Percentiles rank a stretch among this genome's conserved stretches.
Conservation (phyloP, 2,329 filamentous ascomycete species). For the Cladosporium sp. region DNA sequence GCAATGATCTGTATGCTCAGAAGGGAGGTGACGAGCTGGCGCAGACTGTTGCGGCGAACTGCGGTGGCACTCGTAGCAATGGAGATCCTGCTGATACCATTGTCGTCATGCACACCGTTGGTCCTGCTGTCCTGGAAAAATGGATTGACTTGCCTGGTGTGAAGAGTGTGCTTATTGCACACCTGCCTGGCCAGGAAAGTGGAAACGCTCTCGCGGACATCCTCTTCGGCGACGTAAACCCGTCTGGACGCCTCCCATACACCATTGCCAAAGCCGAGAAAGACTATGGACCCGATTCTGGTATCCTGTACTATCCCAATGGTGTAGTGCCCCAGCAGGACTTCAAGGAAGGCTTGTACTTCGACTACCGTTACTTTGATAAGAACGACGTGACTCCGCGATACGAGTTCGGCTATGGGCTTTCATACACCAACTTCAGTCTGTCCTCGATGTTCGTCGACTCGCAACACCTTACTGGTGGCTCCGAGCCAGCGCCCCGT, state of each 20-base stretch:
- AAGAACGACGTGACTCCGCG: constrained; percentile 71
- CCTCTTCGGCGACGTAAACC: constrained; percentile 75
- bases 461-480: constrained; percentile 36
- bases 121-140: constrained; percentile 75
- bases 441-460: constrained; percentile 58
- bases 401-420: constrained; percentile 83
- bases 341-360: constrained; percentile 79
- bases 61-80: constrained; percentile 56
- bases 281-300: constrained; percentile 74
- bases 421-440: constrained; percentile 77
- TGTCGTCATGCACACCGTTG: constrained; percentile 85
- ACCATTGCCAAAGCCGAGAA: constrained; percentile 74
- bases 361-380: constrained; percentile 91
- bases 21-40: constrained; percentile 78
- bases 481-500: constrained; percentile 41
- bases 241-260: constrained; percentile 82
- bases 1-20: constrained; percentile 74
- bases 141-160: constrained; percentile 79
- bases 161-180: constrained; percentile 78
- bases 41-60: constrained; percentile 66
- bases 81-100: constrained; percentile 53
- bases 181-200: constrained; percentile 83
- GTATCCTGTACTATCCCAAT: constrained; percentile 70
- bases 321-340: constrained; percentile 75
- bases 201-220: constrained; percentile 80